Evolutionary conservation across 805 yeast species (phyloP), one percentile per base, ranked within the genome.

Genomic region (Metschnikowia orientalis): DNA sequence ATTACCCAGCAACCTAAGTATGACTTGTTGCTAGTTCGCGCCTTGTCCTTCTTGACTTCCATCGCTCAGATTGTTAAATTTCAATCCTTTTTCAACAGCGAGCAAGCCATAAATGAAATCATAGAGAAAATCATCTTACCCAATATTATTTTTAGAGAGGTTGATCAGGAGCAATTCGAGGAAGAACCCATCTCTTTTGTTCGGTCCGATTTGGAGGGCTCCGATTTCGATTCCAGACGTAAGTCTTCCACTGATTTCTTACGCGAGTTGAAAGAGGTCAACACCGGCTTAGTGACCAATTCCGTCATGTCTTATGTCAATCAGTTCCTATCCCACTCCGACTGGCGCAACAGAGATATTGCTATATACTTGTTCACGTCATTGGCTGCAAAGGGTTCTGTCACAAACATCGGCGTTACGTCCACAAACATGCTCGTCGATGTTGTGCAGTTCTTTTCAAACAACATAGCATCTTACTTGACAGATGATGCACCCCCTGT

Each of bases 181-280:
- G 98, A 92, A 59, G 98, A 92, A 54, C 98, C 98, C 22, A 81
- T 92, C 34, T 94, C 86, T 50, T 92, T 72, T 54, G 89, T 89
- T 13, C 75, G 97, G 51, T 73, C 95, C 41, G 98, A 92, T 57
- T 67, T 94, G 28, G 98, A 94, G 60, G 97, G 97, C 5, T 80
- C 95, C 0, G 97, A 90, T 54, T 75, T 82, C 9, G 97, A 89
- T 52, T 81, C 96, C 1, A 76, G 99, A 59, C 74, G 97, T 58
- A 77, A 94, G 47, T 79, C 95, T 0, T 79, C 97, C n/a, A 85
- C 95, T 2, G 97, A 87, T 50, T 88, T 92, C 51, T 65, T 92
- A 45, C 75, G 94, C 41, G 95, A 87, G 48, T 70, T 92, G 47
- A 86, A 88, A 48, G 84, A 79, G 29, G 80, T 78, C 34, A 79